Base-by-base conservation (phyloP, 345 rosid genomes). In the Excoecaria agallocha region DNA sequence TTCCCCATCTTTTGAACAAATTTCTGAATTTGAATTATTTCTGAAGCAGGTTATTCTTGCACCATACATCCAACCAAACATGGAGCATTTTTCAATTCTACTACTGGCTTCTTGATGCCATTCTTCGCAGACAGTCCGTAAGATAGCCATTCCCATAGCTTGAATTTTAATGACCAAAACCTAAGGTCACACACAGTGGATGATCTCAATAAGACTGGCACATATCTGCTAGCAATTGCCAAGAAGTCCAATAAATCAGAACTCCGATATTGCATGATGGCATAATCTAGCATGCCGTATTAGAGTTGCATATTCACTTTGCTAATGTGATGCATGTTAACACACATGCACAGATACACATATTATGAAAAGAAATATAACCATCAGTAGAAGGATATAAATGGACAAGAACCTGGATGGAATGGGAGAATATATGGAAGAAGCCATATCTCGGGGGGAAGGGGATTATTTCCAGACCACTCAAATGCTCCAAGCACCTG, bases 391-490 rank as follows among this genome's bases (percentile, higher is more conserved):
- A 66, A 71, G 63, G 38, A 48, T 11, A 25, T n/a, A 24, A 66
- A 76, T 50, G 46, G 51, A 76, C 60, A 74, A 73, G 76, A 77
- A 92, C 99, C 99, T 86, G 98, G 98, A 87, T 94, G 99, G 72
- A 88, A 20, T 52, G 98, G 98, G 22, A 93, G 87, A 59, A 73
- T 41, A 82, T 91, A 94, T 24, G 98, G 98, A 79, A 94, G 97
- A 80, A 94, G 94, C 98, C 98, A 94, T 78, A 85, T 92, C 89
- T 94, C 98, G 69, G 98, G 97, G 76, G 99, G 99, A 58, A 94
- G 75, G 71, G 98, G 99, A 84, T 94, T 94, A 81, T 93, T 93
- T 68, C 99, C 99, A 78, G 88, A 87, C 99, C 98, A 94, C 76
- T 94, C 99, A 85, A 86, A 93, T 68, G 82, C 89, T 82, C 99